Conservation (phyloP, 176 grass and related monocot genomes). For the Zea luxurians region DNA sequence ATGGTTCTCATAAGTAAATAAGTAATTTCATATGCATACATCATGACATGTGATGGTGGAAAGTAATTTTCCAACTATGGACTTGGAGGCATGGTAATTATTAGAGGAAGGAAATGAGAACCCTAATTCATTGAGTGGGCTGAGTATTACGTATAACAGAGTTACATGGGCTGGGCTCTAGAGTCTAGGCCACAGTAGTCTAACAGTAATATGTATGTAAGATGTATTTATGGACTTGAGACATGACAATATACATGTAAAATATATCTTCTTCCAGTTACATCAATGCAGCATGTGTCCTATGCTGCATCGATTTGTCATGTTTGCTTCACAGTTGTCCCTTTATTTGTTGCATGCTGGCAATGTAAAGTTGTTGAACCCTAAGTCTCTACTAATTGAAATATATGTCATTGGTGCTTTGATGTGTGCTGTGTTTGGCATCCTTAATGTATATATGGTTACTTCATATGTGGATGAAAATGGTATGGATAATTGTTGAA, state of each 20-base stretch:
- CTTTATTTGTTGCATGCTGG: background rate
- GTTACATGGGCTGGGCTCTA: no score
- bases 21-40: slow-evolving; percentile 20
- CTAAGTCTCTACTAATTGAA: background rate
- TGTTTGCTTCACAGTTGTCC: background rate
- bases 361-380: background rate
- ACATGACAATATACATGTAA: background rate
- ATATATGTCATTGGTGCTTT: background rate
- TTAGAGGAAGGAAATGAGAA: no score
- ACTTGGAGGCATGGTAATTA: background rate
- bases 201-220: no score
- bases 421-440: background rate
- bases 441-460: background rate
- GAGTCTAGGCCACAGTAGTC: no score
- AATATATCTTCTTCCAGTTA: background rate
- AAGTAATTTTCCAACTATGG: background rate
- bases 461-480: slow-evolving; percentile 8
- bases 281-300: background rate
- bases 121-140: no score
- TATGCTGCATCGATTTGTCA: background rate
- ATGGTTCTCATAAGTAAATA: slow-evolving; percentile 1
- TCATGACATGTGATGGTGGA: background rate
- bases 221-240: background rate
- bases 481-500: background rate
- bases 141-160: no score